A percentile compares a stretch with the other conserved stretches of the same genome.
Evolutionary conservation across 257 asterid species (phyloP).

Genomic region (Coffea canephora): DNA sequence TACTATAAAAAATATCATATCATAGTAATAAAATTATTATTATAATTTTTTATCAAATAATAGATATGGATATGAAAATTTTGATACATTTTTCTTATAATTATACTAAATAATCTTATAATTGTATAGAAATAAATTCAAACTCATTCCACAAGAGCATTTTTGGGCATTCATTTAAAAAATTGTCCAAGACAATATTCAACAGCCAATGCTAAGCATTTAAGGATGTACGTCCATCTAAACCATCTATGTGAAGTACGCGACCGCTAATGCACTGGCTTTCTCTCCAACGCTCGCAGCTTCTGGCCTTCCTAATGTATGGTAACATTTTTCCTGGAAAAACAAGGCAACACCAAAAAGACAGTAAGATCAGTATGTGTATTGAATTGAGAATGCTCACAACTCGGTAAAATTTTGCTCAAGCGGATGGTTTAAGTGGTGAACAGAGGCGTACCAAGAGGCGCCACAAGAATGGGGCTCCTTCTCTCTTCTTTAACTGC

Average conservation of each 20-base stretch:
- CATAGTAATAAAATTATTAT: too few species aligned
- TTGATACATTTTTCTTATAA: too few species aligned
- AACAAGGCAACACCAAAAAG: neutral
- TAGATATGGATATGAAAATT: too few species aligned
- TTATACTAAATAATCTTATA: too few species aligned
- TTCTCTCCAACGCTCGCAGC: slow-evolving; percentile 50
- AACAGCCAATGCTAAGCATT: neutral
- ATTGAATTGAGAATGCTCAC: neutral
- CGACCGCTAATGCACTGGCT: slow-evolving; percentile 50
- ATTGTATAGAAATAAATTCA: too few species aligned
- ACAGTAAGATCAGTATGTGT: neutral
- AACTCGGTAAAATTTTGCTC: neutral
- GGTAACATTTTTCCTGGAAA: slow-evolving; percentile 62
- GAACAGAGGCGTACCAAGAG: slow-evolving; percentile 50
- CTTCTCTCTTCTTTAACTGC: slow-evolving; percentile 69
- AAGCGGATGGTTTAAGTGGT: neutral
- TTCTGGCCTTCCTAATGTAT: slow-evolving; percentile 48
- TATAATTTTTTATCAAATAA: too few species aligned
- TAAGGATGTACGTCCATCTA: neutral
- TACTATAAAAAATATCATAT: too few species aligned
- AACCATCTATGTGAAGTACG: slow-evolving; percentile 47
- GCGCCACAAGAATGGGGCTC: slow-evolving; percentile 76
- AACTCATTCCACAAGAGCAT: too few species aligned
- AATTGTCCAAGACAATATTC: too few species aligned
- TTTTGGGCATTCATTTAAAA: too few species aligned